These are phyloP conservation scores for Saccharata proteae DNA, from an alignment of 2,329 filamentous ascomycete genomes.

Conservation along the genomic window DNA sequence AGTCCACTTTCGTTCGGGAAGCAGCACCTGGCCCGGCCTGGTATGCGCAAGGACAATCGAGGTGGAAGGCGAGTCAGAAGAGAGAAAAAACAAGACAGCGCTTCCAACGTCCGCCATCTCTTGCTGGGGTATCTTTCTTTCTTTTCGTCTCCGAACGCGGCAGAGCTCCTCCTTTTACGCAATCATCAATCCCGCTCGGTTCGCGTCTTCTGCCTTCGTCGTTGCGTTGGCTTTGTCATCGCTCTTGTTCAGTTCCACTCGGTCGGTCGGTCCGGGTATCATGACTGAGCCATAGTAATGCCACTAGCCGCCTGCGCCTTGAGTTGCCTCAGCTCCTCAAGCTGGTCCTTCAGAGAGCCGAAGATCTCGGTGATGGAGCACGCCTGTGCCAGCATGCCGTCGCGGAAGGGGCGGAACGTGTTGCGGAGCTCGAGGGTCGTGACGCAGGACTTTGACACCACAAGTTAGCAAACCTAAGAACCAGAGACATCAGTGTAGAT, in stretches of 20 bases:
- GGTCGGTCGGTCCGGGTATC: too few relatives aligned
- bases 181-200: too few relatives aligned
- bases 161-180: too few relatives aligned
- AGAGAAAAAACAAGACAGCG: too few relatives aligned
- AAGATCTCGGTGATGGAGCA: constrained; percentile 67
- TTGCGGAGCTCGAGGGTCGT: constrained; percentile 70
- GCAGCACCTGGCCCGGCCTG: constrained; percentile 28
- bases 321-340: constrained; percentile 53
- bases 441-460: constrained; percentile 56
- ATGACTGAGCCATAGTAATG: constrained; percentile 11
- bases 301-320: constrained; percentile 25
- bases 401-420: constrained; percentile 59
- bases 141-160: background rate
- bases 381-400: constrained; percentile 58
- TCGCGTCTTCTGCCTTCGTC: too few relatives aligned
- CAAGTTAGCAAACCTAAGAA: constrained; percentile 13
- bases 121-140: background rate
- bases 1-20: constrained; percentile 37
- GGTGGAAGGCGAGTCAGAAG: background rate
- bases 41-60: background rate
- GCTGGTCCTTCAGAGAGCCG: constrained; percentile 45
- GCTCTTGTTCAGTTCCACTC: too few relatives aligned
- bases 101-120: too few relatives aligned
- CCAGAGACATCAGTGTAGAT: background rate
- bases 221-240: too few relatives aligned